These are phyloP conservation scores for Mycena citricolor DNA, from an alignment of 1,284 basidiomycete genomes.

Conservation along the genomic window DNA sequence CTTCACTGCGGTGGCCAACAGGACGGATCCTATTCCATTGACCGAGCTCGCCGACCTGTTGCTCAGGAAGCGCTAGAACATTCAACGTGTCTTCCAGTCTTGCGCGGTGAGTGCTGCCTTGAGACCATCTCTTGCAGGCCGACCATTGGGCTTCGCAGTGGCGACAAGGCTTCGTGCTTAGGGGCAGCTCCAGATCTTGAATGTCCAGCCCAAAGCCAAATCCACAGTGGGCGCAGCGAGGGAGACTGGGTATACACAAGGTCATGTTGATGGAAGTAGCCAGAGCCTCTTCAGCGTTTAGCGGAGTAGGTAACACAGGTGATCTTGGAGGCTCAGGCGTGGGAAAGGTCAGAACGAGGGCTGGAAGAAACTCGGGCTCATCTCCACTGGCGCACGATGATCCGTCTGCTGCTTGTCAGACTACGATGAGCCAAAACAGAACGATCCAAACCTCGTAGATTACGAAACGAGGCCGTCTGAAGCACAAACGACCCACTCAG, in stretches of 20 bases:
- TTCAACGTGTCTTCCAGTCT: slow-evolving; percentile 3
- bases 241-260: slow-evolving; percentile 17
- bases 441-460: slow-evolving; percentile 8
- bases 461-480: slow-evolving; percentile 18
- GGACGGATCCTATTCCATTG: slow-evolving; percentile 7
- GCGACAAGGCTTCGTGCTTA: slow-evolving; percentile 17
- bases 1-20: too few relatives aligned
- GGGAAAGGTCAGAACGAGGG: slow-evolving; percentile 24
- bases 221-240: slow-evolving; percentile 23
- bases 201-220: slow-evolving; percentile 22
- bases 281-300: slow-evolving; percentile 4
- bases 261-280: not conserved
- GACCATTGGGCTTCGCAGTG: slow-evolving; percentile 24
- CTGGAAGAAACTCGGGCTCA: slow-evolving; percentile 9
- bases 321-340: slow-evolving; percentile 22
- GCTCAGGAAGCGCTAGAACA: slow-evolving; percentile 6
- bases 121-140: slow-evolving; percentile 25
- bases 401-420: too few relatives aligned
- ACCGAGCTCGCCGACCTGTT: slow-evolving; percentile 18
- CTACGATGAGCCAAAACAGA: too few relatives aligned
- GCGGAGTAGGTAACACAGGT: slow-evolving; percentile 18
- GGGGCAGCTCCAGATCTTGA: slow-evolving; percentile 18
- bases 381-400: too few relatives aligned
- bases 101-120: slow-evolving; percentile 1
- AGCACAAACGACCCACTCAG: slow-evolving; percentile 22